phyloP scores from a whole-genome alignment of 139 green algal species.

The Closterium sp. region DNA sequence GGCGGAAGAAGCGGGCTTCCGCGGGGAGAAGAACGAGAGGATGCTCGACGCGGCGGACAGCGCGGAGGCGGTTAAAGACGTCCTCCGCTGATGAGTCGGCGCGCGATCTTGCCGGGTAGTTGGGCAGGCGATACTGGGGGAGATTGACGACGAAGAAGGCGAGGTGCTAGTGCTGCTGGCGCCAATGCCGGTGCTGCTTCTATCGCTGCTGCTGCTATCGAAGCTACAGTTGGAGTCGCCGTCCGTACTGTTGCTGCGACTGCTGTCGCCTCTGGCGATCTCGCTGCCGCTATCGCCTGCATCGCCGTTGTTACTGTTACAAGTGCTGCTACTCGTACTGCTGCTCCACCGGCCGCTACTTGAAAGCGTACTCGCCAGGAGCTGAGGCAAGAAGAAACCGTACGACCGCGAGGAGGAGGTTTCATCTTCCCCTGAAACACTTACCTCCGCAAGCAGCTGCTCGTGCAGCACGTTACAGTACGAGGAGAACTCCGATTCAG shows the following conservation, averaged over 20 bases:
- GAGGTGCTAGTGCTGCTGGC: background rate
- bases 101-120: background rate
- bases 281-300: background rate
- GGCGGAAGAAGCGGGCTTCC: background rate
- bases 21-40: background rate
- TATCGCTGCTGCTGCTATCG: background rate
- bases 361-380: background rate
- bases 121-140: background rate
- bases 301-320: background rate
- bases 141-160: background rate
- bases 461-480: constrained; percentile 15
- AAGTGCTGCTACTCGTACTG: background rate
- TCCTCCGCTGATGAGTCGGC: background rate
- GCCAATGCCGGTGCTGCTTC: background rate
- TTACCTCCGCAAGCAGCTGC: background rate
- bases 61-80: background rate
- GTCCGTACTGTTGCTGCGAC: too few species aligned
- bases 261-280: background rate
- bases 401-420: background rate
- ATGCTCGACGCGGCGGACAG: background rate
- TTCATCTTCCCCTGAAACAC: background rate
- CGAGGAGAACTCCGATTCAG: constrained; percentile 5
- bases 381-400: background rate
- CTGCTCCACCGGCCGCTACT: background rate
- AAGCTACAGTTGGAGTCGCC: too few species aligned